Base-by-base conservation (phyloP, 1,284 basidiomycete species). In the Anthracocystis setariae region DNA sequence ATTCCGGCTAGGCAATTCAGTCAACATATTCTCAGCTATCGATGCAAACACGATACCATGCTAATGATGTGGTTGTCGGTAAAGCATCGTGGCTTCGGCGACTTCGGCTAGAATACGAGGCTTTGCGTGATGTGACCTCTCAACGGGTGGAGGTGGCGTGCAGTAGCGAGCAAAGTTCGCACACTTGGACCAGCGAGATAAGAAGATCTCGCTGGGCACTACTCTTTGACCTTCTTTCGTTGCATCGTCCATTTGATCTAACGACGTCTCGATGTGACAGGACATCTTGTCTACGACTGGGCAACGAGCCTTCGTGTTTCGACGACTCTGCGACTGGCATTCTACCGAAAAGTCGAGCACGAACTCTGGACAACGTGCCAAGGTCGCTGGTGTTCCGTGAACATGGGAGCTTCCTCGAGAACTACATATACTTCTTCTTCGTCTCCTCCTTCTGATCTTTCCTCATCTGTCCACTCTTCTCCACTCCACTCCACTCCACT, bases 401-500 rank as follows among this genome's bases (percentile, higher is more conserved):
- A 52, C 42, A 24, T 20, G 13, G 10, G 25, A 17, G n/a, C 29
- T 18, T n/a, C 29, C 39, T 18, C 32, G 32, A 18, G n/a, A 23
- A 49, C 20, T 58, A 65, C 55, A 42, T 65, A 65, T 59, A 65
- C 45, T 18, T 24, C 15, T 10, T 7, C 10, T 20, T 23, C 29
- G 32, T 17, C 25, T 8, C 50, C 20, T 20, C 18, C 40, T 18
- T 17, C 32, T 21, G 18, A 15, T 37, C 51, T 21, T 53, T 24
- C n/a, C 24, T 38, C 40, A 24, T 40, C 29, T 29, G 29, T 58
- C 50, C 48, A 37, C 60, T 57, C 49, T 49, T 49, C 49, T 63
- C 54, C 50, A 64, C 61, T 49, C 46, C 25, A 43, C 29, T 42
- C 42, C 38, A 45, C 25, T 38, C 48, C 61, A 24, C 44, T 52